These are phyloP conservation scores for Maudiozyma turicensis DNA, from an alignment of 805 yeast genomes.

Conservation along the genomic window DNA sequence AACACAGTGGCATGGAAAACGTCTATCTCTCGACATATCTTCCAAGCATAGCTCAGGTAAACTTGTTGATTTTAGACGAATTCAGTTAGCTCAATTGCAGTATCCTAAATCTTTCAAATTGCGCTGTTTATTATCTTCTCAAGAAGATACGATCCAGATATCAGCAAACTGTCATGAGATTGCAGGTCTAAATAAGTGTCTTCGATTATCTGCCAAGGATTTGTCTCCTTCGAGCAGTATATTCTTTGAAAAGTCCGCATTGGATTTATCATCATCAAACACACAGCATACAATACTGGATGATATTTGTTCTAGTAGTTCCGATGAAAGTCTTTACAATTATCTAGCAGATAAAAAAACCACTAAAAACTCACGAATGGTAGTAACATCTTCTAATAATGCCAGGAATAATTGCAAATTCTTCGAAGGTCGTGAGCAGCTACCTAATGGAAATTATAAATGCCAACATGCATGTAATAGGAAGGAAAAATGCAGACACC, in stretches of 20 bases:
- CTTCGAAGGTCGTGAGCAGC: slow-evolving; percentile 5
- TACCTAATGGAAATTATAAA: slow-evolving; percentile 27
- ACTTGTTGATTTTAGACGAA: slow-evolving; percentile 38
- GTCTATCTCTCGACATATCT: slow-evolving; percentile 27
- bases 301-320: neutral
- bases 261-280: neutral
- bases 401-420: neutral
- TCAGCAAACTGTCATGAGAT: slow-evolving; percentile 33
- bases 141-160: slow-evolving; percentile 22
- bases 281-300: neutral
- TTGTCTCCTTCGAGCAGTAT: neutral
- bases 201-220: neutral
- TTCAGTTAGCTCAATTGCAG: slow-evolving; percentile 21
- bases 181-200: slow-evolving; percentile 21
- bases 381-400: neutral
- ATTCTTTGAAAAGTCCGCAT: neutral
- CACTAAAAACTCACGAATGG: neutral
- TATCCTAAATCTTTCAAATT: slow-evolving; percentile 24
- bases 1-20: slow-evolving; percentile 28
- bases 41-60: slow-evolving; percentile 27
- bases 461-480: slow-evolving; percentile 38
- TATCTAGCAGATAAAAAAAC: slow-evolving; percentile 1
- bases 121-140: slow-evolving; percentile 11
- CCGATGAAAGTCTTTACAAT: slow-evolving; percentile 22
- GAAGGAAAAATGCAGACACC: slow-evolving; percentile 34